These are phyloP conservation scores for Trichoderma sp. DNA, from an alignment of 2,329 filamentous ascomycete species.

Conservation along the genomic window DNA sequence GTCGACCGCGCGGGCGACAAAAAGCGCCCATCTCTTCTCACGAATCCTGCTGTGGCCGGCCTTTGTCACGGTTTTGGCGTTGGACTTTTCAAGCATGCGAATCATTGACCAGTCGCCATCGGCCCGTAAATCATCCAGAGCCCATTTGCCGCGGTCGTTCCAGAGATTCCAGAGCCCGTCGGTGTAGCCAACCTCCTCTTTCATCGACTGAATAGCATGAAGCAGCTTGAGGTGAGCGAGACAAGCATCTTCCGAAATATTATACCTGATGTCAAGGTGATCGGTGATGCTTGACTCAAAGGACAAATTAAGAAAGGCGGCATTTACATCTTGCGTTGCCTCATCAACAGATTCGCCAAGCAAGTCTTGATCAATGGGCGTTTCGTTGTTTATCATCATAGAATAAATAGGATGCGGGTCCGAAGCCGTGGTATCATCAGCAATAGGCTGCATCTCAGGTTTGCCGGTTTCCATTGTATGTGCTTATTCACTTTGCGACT, in stretches of 20 bases:
- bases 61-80: slow-evolving; percentile 36
- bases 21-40: slow-evolving; percentile 75
- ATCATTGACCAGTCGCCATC: slow-evolving; percentile 21
- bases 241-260: slow-evolving; percentile 52
- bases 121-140: neutral
- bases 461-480: neutral
- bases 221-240: slow-evolving; percentile 75
- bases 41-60: slow-evolving; percentile 53
- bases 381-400: neutral
- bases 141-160: slow-evolving; percentile 45
- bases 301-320: neutral
- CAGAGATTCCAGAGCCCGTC: slow-evolving; percentile 68
- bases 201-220: slow-evolving; percentile 65
- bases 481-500: neutral
- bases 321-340: neutral
- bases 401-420: neutral
- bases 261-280: neutral
- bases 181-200: slow-evolving; percentile 64
- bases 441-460: neutral
- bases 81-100: slow-evolving; percentile 29
- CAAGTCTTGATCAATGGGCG: neutral
- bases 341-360: neutral
- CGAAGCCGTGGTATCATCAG: neutral
- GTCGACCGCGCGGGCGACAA: slow-evolving; percentile 66
- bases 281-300: neutral